phyloP scores from a whole-genome alignment of 306 rosid genomes.

The Morella rubra region DNA sequence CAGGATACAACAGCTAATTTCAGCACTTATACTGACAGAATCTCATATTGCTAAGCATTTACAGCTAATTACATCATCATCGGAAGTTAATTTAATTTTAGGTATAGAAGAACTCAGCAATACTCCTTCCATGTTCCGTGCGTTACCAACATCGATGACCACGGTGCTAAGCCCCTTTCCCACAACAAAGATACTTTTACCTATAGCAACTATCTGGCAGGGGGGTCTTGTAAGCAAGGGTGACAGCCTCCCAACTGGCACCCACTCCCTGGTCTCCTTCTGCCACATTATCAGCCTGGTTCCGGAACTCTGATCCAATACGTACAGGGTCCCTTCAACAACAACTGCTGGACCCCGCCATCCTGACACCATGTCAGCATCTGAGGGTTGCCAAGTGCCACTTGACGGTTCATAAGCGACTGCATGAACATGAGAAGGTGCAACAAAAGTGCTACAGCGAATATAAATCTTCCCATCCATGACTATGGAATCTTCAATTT shows the following conservation, averaged over 20 bases:
- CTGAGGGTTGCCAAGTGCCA: conserved; percentile 73
- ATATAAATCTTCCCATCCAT: conserved; percentile 77
- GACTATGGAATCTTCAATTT: conserved; percentile 70
- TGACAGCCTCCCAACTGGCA: conserved; percentile 68
- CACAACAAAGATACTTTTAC: conserved; percentile 60
- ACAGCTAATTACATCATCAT: conserved; percentile 65
- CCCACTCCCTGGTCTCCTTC: conserved; percentile 62
- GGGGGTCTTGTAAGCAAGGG: conserved; percentile 81
- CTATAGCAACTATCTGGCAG: conserved; percentile 69
- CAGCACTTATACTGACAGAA: not conserved
- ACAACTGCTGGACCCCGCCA: conserved; percentile 93
- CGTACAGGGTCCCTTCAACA: conserved; percentile 55
- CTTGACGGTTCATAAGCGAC: conserved; percentile 76
- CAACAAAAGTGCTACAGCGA: conserved; percentile 49
- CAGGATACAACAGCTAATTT: not conserved
- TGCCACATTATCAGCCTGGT: conserved; percentile 74
- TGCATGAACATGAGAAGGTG: conserved; percentile 50
- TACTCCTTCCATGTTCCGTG: conserved; percentile 49
- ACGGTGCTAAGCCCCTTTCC: conserved; percentile 89
- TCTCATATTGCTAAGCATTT: conserved; percentile 63
- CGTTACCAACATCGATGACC: conserved; percentile 60
- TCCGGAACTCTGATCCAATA: conserved; percentile 76
- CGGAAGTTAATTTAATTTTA: conserved; percentile 32
- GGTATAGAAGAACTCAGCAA: conserved; percentile 74
- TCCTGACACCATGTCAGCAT: conserved; percentile 72